These are phyloP conservation scores for Ustilago tritici DNA, from an alignment of 1,284 basidiomycete genomes.

Conservation along the genomic window DNA sequence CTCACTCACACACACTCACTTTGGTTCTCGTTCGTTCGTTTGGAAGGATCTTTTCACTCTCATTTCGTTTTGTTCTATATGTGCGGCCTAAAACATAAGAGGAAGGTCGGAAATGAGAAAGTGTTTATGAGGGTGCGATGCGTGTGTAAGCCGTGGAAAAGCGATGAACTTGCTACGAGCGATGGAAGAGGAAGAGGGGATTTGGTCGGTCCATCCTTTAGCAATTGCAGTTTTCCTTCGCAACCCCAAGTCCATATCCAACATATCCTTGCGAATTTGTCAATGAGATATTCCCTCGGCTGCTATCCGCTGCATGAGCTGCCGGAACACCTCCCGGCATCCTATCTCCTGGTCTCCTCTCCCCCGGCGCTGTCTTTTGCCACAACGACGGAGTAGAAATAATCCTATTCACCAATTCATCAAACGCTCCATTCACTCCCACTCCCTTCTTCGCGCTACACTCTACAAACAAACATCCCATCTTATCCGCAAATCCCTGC, in stretches of 20 bases:
- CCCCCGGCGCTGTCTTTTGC: conserved; percentile 56
- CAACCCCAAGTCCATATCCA: conserved; percentile 48
- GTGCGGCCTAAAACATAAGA: background rate
- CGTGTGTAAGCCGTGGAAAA: background rate
- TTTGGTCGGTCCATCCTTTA: conserved; percentile 17
- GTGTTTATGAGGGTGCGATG: background rate
- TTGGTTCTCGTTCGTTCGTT: conserved; percentile 3
- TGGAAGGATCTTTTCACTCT: conserved; percentile 4
- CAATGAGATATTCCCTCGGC: conserved; percentile 56
- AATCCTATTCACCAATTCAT: conserved; percentile 67
- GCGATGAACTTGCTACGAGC: background rate
- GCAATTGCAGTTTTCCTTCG: conserved; percentile 58
- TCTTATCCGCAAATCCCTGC: conserved; percentile 81
- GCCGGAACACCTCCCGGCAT: conserved; percentile 67
- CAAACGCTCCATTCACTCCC: conserved; percentile 65
- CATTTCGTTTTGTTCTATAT: background rate
- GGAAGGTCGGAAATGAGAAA: background rate
- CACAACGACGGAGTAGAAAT: conserved; percentile 64
- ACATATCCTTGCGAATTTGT: conserved; percentile 53
- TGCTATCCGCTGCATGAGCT: conserved; percentile 54
- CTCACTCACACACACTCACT: conserved; percentile 7
- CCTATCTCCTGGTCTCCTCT: conserved; percentile 65
- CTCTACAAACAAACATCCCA: conserved; percentile 87
- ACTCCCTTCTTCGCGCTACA: conserved; percentile 71
- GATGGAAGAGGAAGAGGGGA: background rate